Evolutionary conservation across 192 early-diverging fungal species (phyloP).

Genomic region (Chytriomyces hyalinus): DNA sequence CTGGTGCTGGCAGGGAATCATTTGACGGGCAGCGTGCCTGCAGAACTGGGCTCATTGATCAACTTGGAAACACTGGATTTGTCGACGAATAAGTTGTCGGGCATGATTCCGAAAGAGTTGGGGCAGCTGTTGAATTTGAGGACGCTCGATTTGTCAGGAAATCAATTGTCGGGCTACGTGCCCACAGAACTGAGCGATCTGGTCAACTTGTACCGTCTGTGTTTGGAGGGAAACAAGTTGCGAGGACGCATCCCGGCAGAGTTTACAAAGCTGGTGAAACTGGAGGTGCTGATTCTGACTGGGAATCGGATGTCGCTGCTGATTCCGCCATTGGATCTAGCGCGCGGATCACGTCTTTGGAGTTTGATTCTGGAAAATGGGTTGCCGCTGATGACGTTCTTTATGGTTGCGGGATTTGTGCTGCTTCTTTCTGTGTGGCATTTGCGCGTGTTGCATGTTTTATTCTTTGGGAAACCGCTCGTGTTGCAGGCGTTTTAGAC

Average conservation of each 20-base stretch:
- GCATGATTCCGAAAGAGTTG: neutral
- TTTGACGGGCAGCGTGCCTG: neutral
- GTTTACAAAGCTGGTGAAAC: neutral
- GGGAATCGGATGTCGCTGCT: slow-evolving; percentile 7
- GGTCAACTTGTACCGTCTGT: neutral
- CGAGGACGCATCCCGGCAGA: slow-evolving; percentile 2
- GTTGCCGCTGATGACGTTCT: slow-evolving; percentile 1
- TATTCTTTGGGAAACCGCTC: neutral
- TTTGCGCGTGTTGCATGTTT: neutral
- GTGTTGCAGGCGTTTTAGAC: too few species aligned
- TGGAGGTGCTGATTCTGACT: slow-evolving; percentile 8
- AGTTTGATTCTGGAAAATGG: neutral
- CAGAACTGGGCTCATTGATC: neutral
- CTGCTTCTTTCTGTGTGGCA: neutral
- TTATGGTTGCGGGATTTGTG: neutral
- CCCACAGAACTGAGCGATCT: slow-evolving; percentile 10
- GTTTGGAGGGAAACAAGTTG: slow-evolving; percentile 3
- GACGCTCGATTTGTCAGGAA: neutral
- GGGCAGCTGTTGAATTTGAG: neutral
- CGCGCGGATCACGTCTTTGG: neutral
- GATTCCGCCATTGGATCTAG: neutral
- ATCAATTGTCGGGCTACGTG: neutral
- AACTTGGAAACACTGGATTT: neutral
- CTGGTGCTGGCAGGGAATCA: neutral
- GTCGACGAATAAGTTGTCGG: neutral